These are phyloP conservation scores for Teratosphaeria pseudoeucalypti DNA, from an alignment of 2,329 filamentous ascomycete genomes.

Conservation along the genomic window DNA sequence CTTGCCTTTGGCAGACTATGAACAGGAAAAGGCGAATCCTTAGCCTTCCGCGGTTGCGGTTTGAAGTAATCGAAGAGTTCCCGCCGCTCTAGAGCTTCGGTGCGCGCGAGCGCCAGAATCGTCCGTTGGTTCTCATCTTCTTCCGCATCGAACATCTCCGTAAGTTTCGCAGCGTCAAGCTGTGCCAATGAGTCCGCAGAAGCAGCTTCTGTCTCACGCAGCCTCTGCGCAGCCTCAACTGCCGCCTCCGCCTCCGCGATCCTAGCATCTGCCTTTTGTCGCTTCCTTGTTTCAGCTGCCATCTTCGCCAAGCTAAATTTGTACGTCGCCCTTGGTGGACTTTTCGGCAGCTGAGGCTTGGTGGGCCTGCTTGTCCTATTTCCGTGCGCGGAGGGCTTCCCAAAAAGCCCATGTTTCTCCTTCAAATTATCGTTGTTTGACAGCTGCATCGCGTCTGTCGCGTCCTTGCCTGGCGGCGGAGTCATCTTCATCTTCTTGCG, in stretches of 20 bases:
- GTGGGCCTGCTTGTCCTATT: neutral
- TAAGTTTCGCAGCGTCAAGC: slow-evolving; percentile 13
- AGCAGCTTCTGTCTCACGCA: slow-evolving; percentile 7
- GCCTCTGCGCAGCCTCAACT: slow-evolving; percentile 5
- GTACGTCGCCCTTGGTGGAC: slow-evolving; percentile 13
- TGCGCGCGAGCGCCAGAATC: slow-evolving; percentile 48
- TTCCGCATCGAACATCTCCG: slow-evolving; percentile 31
- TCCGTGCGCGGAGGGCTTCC: neutral
- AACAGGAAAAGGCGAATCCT: slow-evolving; percentile 18
- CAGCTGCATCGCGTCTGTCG: neutral
- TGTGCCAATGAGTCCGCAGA: neutral
- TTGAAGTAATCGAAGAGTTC: slow-evolving; percentile 50
- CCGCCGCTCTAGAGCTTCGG: slow-evolving; percentile 46
- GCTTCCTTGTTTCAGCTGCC: slow-evolving; percentile 15
- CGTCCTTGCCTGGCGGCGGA: slow-evolving; percentile 3
- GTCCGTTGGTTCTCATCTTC: slow-evolving; percentile 41
- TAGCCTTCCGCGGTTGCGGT: slow-evolving; percentile 2
- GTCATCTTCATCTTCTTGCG: slow-evolving; percentile 21
- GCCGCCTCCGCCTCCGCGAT: slow-evolving; percentile 16
- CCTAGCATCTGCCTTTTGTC: slow-evolving; percentile 8
- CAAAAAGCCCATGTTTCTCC: neutral
- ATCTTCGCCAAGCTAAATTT: slow-evolving; percentile 21
- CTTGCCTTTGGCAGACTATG: slow-evolving; percentile 19
- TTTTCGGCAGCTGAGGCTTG: neutral
- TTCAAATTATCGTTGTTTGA: neutral